Conservation (phyloP, 805 yeast genomes). For the Yarrowia phangngaensis region DNA sequence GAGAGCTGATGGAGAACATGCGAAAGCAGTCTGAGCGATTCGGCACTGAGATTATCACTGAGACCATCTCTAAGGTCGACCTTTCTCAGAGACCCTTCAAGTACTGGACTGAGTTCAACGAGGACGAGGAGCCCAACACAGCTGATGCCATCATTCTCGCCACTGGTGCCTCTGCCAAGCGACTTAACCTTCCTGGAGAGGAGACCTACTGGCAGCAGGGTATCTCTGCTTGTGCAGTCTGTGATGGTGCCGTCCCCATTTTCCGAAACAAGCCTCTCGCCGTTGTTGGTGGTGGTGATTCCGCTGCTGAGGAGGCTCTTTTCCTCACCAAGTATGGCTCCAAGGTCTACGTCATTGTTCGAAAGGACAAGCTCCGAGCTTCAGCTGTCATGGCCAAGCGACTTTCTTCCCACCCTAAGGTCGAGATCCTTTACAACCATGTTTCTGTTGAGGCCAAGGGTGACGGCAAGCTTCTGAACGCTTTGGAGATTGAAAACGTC, state of each 20-base stretch:
- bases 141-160: conserved; percentile 91
- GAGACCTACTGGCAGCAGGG: conserved; percentile 99
- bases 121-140: conserved; percentile 84
- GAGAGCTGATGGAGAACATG: conserved; percentile 90
- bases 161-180: conserved; percentile 97
- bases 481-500: conserved; percentile 64
- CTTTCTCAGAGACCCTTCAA: conserved; percentile 86
- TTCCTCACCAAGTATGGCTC: conserved; percentile 97
- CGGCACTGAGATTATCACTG: conserved; percentile 93
- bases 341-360: conserved; percentile 86
- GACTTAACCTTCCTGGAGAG: conserved; percentile 92
- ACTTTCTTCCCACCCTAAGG: conserved; percentile 74
- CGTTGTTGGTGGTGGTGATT: conserved; percentile 98
- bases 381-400: conserved; percentile 97
- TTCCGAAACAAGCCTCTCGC: conserved; percentile 97
- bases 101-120: conserved; percentile 94
- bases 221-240: conserved; percentile 98
- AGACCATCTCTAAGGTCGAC: conserved; percentile 91
- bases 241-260: conserved; percentile 99
- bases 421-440: conserved; percentile 85
- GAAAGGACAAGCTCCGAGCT: conserved; percentile 93
- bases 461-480: conserved; percentile 75
- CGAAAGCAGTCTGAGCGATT: conserved; percentile 79
- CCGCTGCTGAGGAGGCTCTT: conserved; percentile 98
- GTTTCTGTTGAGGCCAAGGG: conserved; percentile 88